These are phyloP conservation scores for Stentor coeruleus DNA, from an alignment of 73 alveolate species.

Conservation along the genomic window DNA sequence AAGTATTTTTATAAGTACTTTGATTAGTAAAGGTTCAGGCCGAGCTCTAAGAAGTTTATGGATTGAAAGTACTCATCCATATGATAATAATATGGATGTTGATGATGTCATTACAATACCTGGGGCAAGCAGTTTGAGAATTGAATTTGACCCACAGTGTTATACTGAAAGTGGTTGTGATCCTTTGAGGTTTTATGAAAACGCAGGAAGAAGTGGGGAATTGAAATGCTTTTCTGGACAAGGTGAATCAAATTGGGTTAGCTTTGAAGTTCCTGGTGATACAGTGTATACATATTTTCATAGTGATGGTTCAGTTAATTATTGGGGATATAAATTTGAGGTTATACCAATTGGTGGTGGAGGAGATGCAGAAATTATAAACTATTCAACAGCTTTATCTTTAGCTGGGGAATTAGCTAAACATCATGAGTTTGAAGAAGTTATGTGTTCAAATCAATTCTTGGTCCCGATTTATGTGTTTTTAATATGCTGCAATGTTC, in stretches of 20 bases:
- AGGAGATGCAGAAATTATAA: not conserved
- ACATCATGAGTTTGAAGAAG: not conserved
- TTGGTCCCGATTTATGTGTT: not conserved
- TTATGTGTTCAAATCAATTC: not conserved
- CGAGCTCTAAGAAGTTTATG: not conserved
- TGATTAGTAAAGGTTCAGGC: not conserved
- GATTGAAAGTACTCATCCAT: slow-evolving; percentile 22
- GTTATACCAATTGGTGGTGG: slow-evolving; percentile 16
- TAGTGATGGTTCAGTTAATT: slow-evolving; percentile 27
- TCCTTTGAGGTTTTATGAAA: slow-evolving; percentile 14
- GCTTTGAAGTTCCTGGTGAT: slow-evolving; percentile 28
- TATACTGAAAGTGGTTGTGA: slow-evolving; percentile 1
- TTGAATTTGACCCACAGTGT: slow-evolving; percentile 26
- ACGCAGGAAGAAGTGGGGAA: slow-evolving; percentile 24
- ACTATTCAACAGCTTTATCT: not conserved
- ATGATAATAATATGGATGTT: slow-evolving; percentile 15
- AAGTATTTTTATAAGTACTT: not conserved
- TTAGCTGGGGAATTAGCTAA: not conserved
- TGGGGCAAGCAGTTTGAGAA: slow-evolving; percentile 10
- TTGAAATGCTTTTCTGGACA: slow-evolving; percentile 22
- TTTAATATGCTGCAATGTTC: not conserved
- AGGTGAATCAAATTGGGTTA: not conserved
- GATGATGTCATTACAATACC: slow-evolving; percentile 30
- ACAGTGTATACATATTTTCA: slow-evolving; percentile 26
- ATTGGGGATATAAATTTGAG: slow-evolving; percentile 31